Conservation (phyloP, 805 yeast genomes). For the Nakazawaea laoshanensis region DNA sequence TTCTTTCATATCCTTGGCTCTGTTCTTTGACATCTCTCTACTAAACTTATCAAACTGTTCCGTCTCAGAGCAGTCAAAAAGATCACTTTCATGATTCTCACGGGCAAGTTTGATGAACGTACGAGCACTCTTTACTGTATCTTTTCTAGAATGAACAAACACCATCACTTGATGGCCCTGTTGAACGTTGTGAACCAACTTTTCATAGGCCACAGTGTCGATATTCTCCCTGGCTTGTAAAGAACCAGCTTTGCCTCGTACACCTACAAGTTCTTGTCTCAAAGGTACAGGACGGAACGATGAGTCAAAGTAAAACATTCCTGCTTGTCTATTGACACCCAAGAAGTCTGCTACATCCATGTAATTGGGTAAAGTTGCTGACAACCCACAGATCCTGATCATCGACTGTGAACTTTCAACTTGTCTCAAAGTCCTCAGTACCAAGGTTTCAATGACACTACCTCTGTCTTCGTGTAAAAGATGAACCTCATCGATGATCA, state of each 20-base stretch:
- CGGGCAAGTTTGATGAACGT: conserved; percentile 63
- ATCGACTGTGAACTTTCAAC: conserved; percentile 91
- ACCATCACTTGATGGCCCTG: conserved; percentile 90
- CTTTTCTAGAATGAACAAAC: conserved; percentile 92
- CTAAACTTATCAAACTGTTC: conserved; percentile 34
- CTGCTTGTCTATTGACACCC: conserved; percentile 82
- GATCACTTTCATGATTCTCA: conserved; percentile 42
- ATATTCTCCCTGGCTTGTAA: conserved; percentile 62
- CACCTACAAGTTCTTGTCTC: conserved; percentile 82
- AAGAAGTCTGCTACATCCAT: conserved; percentile 92
- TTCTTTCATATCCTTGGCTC: conserved; percentile 75
- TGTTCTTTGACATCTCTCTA: conserved; percentile 63
- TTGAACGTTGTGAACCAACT: conserved; percentile 55
- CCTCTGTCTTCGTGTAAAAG: conserved; percentile 96
- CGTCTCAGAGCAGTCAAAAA: conserved; percentile 49
- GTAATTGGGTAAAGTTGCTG: conserved; percentile 90
- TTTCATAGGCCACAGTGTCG: conserved; percentile 71
- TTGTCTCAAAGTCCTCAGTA: conserved; percentile 88
- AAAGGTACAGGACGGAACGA: conserved; percentile 92
- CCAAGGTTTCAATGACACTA: conserved; percentile 91
- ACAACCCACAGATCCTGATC: conserved; percentile 89
- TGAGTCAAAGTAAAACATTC: conserved; percentile 91
- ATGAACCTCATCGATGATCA: conserved; percentile 96
- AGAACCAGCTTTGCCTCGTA: conserved; percentile 76
- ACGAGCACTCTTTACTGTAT: conserved; percentile 77